Conservation (phyloP, 2,329 filamentous ascomycete species). For the Mollisiaceae sp. region DNA sequence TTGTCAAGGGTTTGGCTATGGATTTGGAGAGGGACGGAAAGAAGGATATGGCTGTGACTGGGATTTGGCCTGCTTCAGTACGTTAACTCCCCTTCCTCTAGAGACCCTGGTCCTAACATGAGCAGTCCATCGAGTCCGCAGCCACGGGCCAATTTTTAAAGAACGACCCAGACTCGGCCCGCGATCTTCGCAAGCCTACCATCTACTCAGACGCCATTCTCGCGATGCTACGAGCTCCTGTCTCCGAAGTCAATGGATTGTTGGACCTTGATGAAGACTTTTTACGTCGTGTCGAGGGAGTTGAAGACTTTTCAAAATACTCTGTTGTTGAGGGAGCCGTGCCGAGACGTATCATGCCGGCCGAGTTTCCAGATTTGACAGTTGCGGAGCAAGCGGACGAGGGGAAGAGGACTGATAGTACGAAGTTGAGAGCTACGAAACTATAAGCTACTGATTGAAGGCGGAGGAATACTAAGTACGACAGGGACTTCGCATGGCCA, state of each 20-base stretch:
- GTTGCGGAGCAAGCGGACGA: conserved; percentile 84
- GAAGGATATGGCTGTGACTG: conserved; percentile 75
- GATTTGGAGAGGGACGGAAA: conserved; percentile 69
- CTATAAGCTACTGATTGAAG: conserved; percentile 3
- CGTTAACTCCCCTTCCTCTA: conserved; percentile 39
- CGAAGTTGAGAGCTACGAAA: conserved; percentile 35
- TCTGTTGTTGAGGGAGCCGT: conserved; percentile 65
- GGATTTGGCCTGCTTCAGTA: conserved; percentile 81
- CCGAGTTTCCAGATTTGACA: conserved; percentile 65
- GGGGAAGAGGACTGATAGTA: conserved; percentile 73
- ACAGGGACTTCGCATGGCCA: background rate
- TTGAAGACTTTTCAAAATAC: conserved; percentile 76
- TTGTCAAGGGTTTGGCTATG: conserved; percentile 83
- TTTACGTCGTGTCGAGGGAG: conserved; percentile 64
- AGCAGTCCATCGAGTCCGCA: conserved; percentile 71
- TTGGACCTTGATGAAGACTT: conserved; percentile 84
- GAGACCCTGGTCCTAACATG: background rate
- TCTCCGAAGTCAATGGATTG: conserved; percentile 69
- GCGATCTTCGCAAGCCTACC: conserved; percentile 69
- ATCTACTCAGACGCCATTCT: conserved; percentile 84
- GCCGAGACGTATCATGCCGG: conserved; percentile 81
- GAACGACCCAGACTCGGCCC: conserved; percentile 51
- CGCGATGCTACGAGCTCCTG: conserved; percentile 68
- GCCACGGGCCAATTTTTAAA: conserved; percentile 64
- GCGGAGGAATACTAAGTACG: background rate